Conservation (phyloP, 2,329 filamentous ascomycete species). For the Emmonsia crescens region DNA sequence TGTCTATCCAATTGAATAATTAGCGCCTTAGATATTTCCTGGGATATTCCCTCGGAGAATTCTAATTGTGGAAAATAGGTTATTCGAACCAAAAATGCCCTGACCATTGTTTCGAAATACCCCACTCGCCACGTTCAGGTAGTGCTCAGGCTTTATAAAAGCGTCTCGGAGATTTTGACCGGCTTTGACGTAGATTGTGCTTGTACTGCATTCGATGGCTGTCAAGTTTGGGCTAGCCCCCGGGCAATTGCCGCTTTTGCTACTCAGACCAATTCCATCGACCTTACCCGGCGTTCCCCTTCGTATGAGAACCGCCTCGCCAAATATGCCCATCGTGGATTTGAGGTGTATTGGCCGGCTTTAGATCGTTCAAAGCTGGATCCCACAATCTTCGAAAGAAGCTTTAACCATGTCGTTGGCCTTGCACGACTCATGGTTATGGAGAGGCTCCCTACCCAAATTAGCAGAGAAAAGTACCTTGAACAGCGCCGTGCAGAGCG, state of each 20-base stretch:
- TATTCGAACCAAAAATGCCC: slow-evolving; percentile 73
- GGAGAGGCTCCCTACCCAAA: slow-evolving; percentile 61
- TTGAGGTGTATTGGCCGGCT: slow-evolving; percentile 70
- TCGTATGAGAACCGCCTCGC: slow-evolving; percentile 81
- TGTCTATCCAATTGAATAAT: background rate
- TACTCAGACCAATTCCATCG: slow-evolving; percentile 71
- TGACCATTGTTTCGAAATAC: slow-evolving; percentile 77
- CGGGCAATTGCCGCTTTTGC: slow-evolving; percentile 68
- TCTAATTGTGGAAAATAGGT: slow-evolving; percentile 30
- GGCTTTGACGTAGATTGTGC: slow-evolving; percentile 84
- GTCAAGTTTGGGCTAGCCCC: slow-evolving; percentile 67
- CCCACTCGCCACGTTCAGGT: slow-evolving; percentile 78
- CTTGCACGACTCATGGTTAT: slow-evolving; percentile 69
- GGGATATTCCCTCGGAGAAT: background rate
- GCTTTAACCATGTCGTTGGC: slow-evolving; percentile 63
- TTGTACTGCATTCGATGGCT: slow-evolving; percentile 68
- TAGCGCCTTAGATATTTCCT: background rate
- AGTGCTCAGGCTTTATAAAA: slow-evolving; percentile 75
- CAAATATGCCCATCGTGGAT: slow-evolving; percentile 75
- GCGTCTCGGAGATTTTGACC: slow-evolving; percentile 70
- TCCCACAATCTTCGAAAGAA: slow-evolving; percentile 77
- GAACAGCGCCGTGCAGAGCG: slow-evolving; percentile 60
- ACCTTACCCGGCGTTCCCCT: slow-evolving; percentile 66
- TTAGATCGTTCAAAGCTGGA: slow-evolving; percentile 67
- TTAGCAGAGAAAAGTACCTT: slow-evolving; percentile 59